Conservation (phyloP, 2,329 filamentous ascomycete species). For the Stenocarpella maydis region DNA sequence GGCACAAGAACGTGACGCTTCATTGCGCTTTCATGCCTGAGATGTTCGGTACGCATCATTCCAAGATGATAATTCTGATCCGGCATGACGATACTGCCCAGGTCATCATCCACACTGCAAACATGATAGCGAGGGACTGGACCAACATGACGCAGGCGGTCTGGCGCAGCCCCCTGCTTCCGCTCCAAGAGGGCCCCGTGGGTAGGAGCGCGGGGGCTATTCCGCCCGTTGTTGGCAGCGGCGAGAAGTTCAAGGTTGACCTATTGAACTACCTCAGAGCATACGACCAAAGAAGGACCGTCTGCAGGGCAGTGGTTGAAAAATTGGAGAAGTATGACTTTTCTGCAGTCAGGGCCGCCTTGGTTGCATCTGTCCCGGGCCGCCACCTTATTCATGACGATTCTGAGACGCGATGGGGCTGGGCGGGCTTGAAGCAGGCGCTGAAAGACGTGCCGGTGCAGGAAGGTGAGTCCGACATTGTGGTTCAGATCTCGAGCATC, state of each 20-base stretch:
- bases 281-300: constrained; percentile 68
- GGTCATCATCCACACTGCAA: constrained; percentile 86
- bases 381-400: constrained; percentile 61
- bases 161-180: constrained; percentile 79
- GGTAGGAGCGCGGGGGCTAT: constrained; percentile 19
- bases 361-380: constrained; percentile 83
- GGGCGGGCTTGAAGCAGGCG: constrained; percentile 70
- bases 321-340: constrained; percentile 74
- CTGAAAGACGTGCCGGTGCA: constrained; percentile 62
- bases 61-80: constrained; percentile 88
- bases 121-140: constrained; percentile 91
- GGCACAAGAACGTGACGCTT: constrained; percentile 73
- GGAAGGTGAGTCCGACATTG: constrained; percentile 55
- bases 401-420: constrained; percentile 74
- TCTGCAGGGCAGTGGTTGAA: constrained; percentile 62
- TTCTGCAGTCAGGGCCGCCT: constrained; percentile 68
- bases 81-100: constrained; percentile 80
- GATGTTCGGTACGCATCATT: constrained; percentile 84
- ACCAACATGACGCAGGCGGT: constrained; percentile 85
- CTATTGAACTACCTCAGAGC: constrained; percentile 75
- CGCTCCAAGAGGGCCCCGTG: constrained; percentile 48
- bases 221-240: constrained; percentile 61
- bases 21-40: constrained; percentile 83
- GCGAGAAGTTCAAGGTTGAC: constrained; percentile 77
- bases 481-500: constrained; percentile 79